Base-by-base conservation (phyloP, 208 protist genomes). In the Acanthamoeba sp. region DNA sequence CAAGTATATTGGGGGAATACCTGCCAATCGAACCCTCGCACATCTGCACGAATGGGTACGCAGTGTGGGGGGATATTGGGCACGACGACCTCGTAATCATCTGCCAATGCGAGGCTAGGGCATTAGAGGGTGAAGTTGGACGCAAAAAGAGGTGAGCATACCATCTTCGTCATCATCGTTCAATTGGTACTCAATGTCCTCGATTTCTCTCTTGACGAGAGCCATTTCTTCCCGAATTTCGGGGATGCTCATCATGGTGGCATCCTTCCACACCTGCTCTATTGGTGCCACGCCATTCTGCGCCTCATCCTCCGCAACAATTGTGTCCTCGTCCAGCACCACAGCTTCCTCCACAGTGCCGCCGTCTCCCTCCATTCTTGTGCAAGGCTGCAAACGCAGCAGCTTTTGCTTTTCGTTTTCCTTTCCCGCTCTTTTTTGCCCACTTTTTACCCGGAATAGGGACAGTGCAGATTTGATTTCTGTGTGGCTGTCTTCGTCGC, bases 11-110 rank as follows among this genome's bases (percentile, higher is more conserved):
- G 36, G 45, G 45, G 9, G 45, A 12, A 12, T 59, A 90, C 48
- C 40, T 94, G 29, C 78, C 89, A 97, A 69, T 97, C 95, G 34
- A 97, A 95, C 6, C 24, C 12, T 22, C 96, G 66, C n/a, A 97
- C 95, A 94, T 97, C 96, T 1, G 66, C 55, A 38, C 94, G 73
- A 32, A 97, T 97, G 16, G 96, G 96, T 7, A 97, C 82, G 52
- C 94, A 97, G 84, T 96, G 94, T 89, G 84, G 82, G 52, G 96
- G 96, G 2, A 94, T 45, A 34, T 88, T 50, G 64, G 94, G 94
- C 27, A 94, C 45, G 6, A 84, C 95, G 14, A 95, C 36, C 45
- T 95, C 89, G 16, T 94, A 64, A n/a, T 96, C 91, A 27, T 87
- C 94, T 55, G 62, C 34, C 38, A n/a, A 32, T 9, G 2, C 36